Evolutionary conservation across 768 basidiomycete species (phyloP).

Genomic region (Mycena albidolilacea): DNA sequence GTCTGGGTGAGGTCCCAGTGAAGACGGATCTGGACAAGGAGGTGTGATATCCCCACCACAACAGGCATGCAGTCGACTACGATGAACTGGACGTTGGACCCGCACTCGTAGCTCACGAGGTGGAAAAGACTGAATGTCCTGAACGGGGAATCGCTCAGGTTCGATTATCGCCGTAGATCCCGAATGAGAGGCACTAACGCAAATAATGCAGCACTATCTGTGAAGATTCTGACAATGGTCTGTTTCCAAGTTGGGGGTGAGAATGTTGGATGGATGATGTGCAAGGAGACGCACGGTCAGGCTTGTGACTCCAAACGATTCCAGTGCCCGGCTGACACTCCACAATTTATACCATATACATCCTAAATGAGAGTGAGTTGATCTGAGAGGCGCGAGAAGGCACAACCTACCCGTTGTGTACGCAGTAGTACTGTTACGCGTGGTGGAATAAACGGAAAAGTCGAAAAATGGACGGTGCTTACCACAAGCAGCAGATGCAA

Average conservation of each 20-base stretch:
- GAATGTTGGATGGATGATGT: too few species aligned
- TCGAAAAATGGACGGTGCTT: neutral
- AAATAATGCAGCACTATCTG: constrained; percentile 9
- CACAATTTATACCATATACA: constrained; percentile 28
- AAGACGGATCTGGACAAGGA: constrained; percentile 20
- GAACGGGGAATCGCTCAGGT: neutral
- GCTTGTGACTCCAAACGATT: neutral
- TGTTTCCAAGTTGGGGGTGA: neutral
- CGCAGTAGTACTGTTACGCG: neutral
- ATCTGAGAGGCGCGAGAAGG: neutral
- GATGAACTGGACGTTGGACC: constrained; percentile 21
- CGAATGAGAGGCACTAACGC: neutral
- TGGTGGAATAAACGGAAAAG: neutral
- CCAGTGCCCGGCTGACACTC: constrained; percentile 10
- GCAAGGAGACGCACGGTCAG: constrained; percentile 16
- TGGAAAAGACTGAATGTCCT: constrained; percentile 1
- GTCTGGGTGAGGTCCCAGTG: constrained; percentile 1
- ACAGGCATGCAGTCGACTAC: constrained; percentile 16
- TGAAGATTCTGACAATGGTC: constrained; percentile 16
- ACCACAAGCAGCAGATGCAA: constrained; percentile 16
- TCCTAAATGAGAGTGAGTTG: constrained; percentile 5
- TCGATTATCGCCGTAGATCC: neutral
- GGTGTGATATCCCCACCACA: constrained; percentile 9
- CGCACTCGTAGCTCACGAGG: constrained; percentile 12
- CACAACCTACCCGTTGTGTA: constrained; percentile 12